Evolutionary conservation across 352 stramenopile species (phyloP), one percentile per base, ranked within the genome.

Genomic region (Phytopythium montanum): DNA sequence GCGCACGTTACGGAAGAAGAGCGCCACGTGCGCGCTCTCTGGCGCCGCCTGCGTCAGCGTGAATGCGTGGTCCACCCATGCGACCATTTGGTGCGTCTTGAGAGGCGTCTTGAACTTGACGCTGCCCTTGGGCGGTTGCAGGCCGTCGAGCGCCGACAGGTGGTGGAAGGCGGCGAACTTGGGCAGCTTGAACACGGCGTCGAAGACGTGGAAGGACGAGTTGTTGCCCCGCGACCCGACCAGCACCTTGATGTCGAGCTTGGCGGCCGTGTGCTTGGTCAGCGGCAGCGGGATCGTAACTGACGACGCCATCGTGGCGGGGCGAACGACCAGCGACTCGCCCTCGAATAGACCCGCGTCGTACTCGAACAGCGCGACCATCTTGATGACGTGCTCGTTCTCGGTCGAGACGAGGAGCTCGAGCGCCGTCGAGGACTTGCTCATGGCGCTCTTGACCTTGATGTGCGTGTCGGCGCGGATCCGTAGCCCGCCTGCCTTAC

Each of bases 101-200:
- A 90, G 68, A 2, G 82, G 82, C 21, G 81, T 94, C 36, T 56
- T 72, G 64, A 94, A 94, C 10, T 73, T 78, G 51, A 94, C 82
- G 51, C 45, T 73, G 36, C 85, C 85, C 58, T 76, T 61, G 0
- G 79, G 76, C 9, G 70, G 68, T 0, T 58, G 62, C 9, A 39
- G n/a, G 29, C 33, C 34, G 18, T 56, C 45, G 1, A 33, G 21
- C 18, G 62, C 63, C 9, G 71, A 63, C 28, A 95, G 67, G 28
- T 82, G 74, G 36, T 74, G 63, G 63, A 96, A 97, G 55, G 78
- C 79, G 54, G 87, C 86, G 51, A 98, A 97, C 63, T 93, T 95
- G 19, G 89, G 84, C 21, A 98, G 50, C 14, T 64, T 67, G 60
- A 89, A 89, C 12, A 70, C 69, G 13, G 74, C 65, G 59, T 98